phyloP scores from a whole-genome alignment of 768 basidiomycete genomes.

The Guyanaporus albipodus region DNA sequence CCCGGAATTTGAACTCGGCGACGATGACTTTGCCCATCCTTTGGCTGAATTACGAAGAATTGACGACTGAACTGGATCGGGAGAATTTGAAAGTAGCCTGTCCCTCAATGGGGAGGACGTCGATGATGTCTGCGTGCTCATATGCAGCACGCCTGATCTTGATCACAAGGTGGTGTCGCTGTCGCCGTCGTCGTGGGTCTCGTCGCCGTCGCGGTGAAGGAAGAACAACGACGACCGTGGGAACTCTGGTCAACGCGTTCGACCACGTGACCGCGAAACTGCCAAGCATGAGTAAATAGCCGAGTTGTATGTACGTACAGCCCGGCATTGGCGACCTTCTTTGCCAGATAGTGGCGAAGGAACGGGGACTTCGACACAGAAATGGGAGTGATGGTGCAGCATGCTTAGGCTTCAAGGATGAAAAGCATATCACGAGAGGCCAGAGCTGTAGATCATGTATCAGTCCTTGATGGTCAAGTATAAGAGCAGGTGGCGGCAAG shows the following conservation, averaged over 20 bases:
- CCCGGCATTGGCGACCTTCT: too few relatives aligned
- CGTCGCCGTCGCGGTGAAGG: slow-evolving; percentile 13
- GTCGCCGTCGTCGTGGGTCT: slow-evolving; percentile 21
- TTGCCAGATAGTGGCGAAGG: too few relatives aligned
- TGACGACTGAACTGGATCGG: slow-evolving; percentile 60
- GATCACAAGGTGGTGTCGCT: slow-evolving; percentile 5
- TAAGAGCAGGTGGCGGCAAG: too few relatives aligned
- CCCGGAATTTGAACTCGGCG: slow-evolving; percentile 21
- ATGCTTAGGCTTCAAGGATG: too few relatives aligned
- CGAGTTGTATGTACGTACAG: too few relatives aligned
- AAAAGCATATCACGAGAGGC: too few relatives aligned
- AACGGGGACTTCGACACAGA: too few relatives aligned
- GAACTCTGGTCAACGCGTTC: slow-evolving; percentile 27
- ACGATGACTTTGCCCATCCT: slow-evolving; percentile 54
- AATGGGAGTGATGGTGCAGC: too few relatives aligned
- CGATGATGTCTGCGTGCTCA: slow-evolving; percentile 27
- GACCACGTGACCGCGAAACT: slow-evolving; percentile 27
- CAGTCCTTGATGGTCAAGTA: too few relatives aligned
- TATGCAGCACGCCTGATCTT: slow-evolving; percentile 13
- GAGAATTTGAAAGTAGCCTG: slow-evolving; percentile 57
- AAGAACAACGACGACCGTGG: slow-evolving; percentile 23
- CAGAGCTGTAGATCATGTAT: too few relatives aligned
- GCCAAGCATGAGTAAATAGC: slow-evolving; percentile 14
- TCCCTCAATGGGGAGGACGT: slow-evolving; percentile 51
- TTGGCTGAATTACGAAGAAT: slow-evolving; percentile 61